Evolutionary conservation across 495 filamentous ascomycete genomes (phyloP), one percentile per base, ranked within the genome.

Genomic region (Podospora tetraspora): DNA sequence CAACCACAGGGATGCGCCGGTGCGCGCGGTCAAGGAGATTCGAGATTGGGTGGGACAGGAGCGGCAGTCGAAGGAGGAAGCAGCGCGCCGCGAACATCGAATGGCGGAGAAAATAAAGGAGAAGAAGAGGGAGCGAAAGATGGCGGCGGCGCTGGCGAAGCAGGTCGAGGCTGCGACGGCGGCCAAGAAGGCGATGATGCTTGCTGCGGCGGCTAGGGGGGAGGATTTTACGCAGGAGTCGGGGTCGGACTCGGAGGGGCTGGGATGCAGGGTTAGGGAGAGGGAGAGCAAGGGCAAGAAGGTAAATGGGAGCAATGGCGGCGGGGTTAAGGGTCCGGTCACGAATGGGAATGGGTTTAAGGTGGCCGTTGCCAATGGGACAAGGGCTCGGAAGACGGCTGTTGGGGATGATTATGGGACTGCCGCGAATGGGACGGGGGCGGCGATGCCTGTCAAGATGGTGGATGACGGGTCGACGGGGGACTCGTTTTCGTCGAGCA

Each of bases 1-100:
- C 57, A 80, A 80, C 21, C 77, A 86, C 71, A 83, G 86, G 32
- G 81, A 85, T 13, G 79, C 80, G 12, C 85, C 88, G 8, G 64
- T 74, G n/a, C 71, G 76, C 34, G 87, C 88, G 1, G 72, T 84
- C 22, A 72, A 72, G 6, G 74, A 81, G 19, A 80, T 84, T 0
- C 71, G 71, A 3, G 63, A 67, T 0, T 91, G 88, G 88, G 78
- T 83, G 3, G 67, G 76, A 67, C 76, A 71, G 43, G 79, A 80
- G 52, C 25, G 77, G 23, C 60, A 11, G 16, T 11, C 27, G 32
- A 71, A 68, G 21, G 66, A 67, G 57, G 66, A 77, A 66, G 66
- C 59, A n/a, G 67, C 68, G n/a, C 63, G 60, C 21, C 67, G 64
- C 56, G 66, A 63, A 3, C 66, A 29, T 63, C 68, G 64, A 22